These are phyloP conservation scores for Amaranthus tricolor DNA, from an alignment of 179 eudicot genomes.

Conservation along the genomic window DNA sequence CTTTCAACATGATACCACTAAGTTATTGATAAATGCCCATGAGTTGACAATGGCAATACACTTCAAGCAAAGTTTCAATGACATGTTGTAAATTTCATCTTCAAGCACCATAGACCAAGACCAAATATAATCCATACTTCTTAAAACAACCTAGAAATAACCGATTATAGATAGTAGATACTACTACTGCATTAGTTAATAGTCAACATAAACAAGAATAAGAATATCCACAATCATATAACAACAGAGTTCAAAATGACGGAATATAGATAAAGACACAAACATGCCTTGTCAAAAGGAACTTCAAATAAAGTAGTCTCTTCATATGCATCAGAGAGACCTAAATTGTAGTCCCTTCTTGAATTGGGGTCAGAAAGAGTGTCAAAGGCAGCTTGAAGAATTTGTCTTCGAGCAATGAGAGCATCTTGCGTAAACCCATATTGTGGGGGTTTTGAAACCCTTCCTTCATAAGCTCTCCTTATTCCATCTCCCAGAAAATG, in stretches of 20 bases:
- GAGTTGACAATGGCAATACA: background rate
- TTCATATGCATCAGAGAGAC: slow-evolving; percentile 66
- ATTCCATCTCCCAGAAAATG: slow-evolving; percentile 93
- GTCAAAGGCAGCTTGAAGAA: slow-evolving; percentile 88
- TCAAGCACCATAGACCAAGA: no score
- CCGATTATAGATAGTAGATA: background rate
- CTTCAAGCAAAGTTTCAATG: background rate
- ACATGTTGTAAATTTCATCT: background rate
- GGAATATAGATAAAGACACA: background rate
- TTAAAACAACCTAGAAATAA: background rate
- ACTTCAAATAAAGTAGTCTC: slow-evolving; percentile 73
- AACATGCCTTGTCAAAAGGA: slow-evolving; percentile 79
- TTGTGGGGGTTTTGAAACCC: slow-evolving; percentile 75
- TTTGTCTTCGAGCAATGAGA: slow-evolving; percentile 72
- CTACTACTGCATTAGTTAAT: background rate
- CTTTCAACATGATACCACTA: background rate
- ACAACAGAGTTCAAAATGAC: background rate
- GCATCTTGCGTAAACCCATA: slow-evolving; percentile 82
- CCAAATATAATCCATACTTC: background rate
- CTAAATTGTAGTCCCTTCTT: slow-evolving; percentile 76
- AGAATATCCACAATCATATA: background rate
- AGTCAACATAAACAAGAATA: background rate
- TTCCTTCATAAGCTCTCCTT: slow-evolving; percentile 69
- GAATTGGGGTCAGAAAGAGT: slow-evolving; percentile 65
- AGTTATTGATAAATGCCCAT: background rate